These are phyloP conservation scores for Xylariomycetidae sp. DNA, from an alignment of 2,329 filamentous ascomycete species.

Conservation along the genomic window DNA sequence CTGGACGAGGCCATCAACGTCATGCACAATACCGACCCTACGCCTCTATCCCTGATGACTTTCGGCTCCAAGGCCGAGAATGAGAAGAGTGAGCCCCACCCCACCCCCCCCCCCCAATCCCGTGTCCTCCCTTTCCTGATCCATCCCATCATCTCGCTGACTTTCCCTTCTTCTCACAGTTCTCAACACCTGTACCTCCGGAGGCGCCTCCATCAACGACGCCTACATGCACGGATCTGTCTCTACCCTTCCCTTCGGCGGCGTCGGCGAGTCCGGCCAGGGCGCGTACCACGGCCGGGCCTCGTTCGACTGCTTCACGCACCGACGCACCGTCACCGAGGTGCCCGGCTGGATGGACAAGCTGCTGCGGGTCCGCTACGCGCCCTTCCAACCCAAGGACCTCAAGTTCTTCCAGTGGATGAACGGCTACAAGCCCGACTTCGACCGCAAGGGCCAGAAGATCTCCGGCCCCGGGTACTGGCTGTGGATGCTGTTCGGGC, in stretches of 20 bases:
- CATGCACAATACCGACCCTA: conserved; percentile 76
- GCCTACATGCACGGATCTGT: conserved; percentile 68
- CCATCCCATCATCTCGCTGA: not conserved
- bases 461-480: conserved; percentile 51
- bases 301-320: conserved; percentile 56
- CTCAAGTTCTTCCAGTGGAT: conserved; percentile 41
- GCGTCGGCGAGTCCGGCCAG: conserved; percentile 73
- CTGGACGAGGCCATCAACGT: conserved; percentile 83
- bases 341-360: conserved; percentile 65
- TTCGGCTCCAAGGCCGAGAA: conserved; percentile 81
- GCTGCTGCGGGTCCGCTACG: conserved; percentile 63
- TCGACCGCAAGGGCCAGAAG: conserved; percentile 55
- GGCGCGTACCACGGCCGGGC: conserved; percentile 75
- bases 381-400: conserved; percentile 50
- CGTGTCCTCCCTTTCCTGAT: too few species aligned
- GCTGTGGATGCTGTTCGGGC: conserved; percentile 43
- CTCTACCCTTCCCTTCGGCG: conserved; percentile 72
- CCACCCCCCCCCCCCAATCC: conserved; percentile 2
- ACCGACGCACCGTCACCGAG: conserved; percentile 48
- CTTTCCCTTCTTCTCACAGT: conserved; percentile 30
- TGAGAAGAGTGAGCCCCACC: conserved; percentile 55
- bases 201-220: conserved; percentile 63
- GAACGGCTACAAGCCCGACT: conserved; percentile 47
- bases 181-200: conserved; percentile 58
- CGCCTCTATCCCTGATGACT: conserved; percentile 77